A percentile compares a stretch with the other conserved stretches of the same genome.
These are phyloP conservation scores for Amanita phalloides DNA, from an alignment of 768 basidiomycete species.

Conservation along the genomic window DNA sequence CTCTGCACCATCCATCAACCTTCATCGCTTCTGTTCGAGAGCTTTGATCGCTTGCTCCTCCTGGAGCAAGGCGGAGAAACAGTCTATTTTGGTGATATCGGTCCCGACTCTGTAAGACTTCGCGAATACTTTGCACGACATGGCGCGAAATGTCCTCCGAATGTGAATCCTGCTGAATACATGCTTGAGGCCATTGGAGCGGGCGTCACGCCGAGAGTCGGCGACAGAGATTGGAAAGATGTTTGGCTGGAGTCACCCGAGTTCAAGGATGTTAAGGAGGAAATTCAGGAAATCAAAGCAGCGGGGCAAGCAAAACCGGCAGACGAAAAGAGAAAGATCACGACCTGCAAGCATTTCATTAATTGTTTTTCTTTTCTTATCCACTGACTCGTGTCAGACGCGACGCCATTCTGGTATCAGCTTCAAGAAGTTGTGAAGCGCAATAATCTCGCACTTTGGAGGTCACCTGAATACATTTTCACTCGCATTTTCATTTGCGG, in stretches of 20 bases:
- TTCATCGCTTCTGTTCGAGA: conserved; percentile 76
- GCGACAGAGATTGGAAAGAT: conserved; percentile 78
- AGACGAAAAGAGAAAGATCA: conserved; percentile 26
- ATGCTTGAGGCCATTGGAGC: conserved; percentile 87
- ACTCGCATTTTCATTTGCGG: conserved; percentile 70
- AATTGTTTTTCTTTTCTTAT: background rate
- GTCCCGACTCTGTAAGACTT: conserved; percentile 55
- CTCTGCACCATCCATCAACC: conserved; percentile 89
- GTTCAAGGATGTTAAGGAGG: conserved; percentile 24
- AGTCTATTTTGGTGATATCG: conserved; percentile 91
- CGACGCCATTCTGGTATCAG: conserved; percentile 70
- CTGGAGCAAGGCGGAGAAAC: conserved; percentile 77
- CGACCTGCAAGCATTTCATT: conserved; percentile 31
- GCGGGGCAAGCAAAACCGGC: conserved; percentile 33
- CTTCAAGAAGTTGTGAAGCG: conserved; percentile 54
- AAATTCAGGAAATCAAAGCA: conserved; percentile 37
- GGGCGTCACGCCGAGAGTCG: conserved; percentile 60
- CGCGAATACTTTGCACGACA: conserved; percentile 67
- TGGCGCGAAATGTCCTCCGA: conserved; percentile 64
- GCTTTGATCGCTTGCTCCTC: conserved; percentile 65
- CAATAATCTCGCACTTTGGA: conserved; percentile 66
- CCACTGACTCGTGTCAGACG: conserved; percentile 31
- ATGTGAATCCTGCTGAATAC: conserved; percentile 73
- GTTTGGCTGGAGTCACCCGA: conserved; percentile 75
- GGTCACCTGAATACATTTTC: conserved; percentile 80